phyloP scores from a whole-genome alignment of 1,139 yeast genomes.

The Nakaseomyces uthaithaninus region DNA sequence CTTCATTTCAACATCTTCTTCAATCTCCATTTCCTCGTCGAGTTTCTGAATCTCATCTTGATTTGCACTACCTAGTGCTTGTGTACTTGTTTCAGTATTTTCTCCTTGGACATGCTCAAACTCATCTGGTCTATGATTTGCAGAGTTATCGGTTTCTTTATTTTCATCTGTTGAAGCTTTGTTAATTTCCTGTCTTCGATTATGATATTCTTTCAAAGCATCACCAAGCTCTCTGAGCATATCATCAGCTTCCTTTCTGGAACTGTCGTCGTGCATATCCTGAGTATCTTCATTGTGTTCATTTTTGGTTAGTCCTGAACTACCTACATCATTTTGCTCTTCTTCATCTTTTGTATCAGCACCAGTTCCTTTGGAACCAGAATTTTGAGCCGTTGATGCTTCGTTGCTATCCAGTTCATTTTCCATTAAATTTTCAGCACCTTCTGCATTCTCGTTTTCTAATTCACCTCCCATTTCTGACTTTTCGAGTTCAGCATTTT shows the following conservation, averaged over 20 bases:
- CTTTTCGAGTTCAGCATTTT: conserved; percentile 9
- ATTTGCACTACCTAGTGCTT: conserved; percentile 86
- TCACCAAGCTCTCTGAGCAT: conserved; percentile 85
- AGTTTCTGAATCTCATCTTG: conserved; percentile 70
- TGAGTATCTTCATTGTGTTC: conserved; percentile 36
- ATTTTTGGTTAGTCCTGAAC: conserved; percentile 56
- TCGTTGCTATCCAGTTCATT: conserved; percentile 51
- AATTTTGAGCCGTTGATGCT: conserved; percentile 62
- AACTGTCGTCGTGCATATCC: conserved; percentile 44
- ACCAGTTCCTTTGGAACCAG: conserved; percentile 70
- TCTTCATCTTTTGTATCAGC: conserved; percentile 60
- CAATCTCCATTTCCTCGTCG: conserved; percentile 82
- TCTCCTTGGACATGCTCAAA: conserved; percentile 89
- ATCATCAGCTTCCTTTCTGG: conserved; percentile 68
- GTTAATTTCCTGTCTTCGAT: conserved; percentile 78
- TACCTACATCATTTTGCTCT: conserved; percentile 64
- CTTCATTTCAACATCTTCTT: conserved; percentile 45
- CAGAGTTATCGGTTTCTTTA: conserved; percentile 40
- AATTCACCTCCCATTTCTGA: conserved; percentile 27
- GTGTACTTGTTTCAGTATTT: conserved; percentile 66
- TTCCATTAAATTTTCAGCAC: conserved; percentile 44
- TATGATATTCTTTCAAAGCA: conserved; percentile 81
- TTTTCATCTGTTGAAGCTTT: conserved; percentile 46
- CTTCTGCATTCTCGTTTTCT: conserved; percentile 33
- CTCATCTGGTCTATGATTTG: conserved; percentile 71